A percentile compares a stretch with the other conserved stretches of the same genome.
These are phyloP conservation scores for Venturia effusa DNA, from an alignment of 2,329 filamentous ascomycete genomes.

Conservation along the genomic window DNA sequence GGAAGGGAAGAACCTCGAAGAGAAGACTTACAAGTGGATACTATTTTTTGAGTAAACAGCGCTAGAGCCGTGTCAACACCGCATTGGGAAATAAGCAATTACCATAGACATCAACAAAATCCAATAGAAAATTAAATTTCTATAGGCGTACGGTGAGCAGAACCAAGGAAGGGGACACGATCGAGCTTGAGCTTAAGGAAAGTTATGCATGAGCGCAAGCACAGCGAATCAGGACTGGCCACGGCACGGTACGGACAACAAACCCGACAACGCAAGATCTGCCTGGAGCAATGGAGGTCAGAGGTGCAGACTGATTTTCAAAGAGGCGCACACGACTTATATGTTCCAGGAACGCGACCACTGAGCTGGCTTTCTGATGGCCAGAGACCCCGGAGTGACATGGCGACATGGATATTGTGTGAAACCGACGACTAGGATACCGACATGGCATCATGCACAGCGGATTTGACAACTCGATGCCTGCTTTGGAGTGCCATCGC, in stretches of 20 bases:
- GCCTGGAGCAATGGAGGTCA: background rate
- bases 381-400: background rate
- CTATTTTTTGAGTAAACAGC: background rate
- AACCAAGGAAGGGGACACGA: background rate
- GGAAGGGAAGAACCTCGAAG: background rate
- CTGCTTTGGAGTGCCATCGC: background rate
- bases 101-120: background rate
- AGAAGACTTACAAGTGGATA: conserved; percentile 2
- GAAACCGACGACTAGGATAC: conserved; percentile 1
- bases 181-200: background rate
- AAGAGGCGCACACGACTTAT: background rate
- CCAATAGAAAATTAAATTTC: background rate
- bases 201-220: background rate
- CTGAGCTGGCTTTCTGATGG: background rate
- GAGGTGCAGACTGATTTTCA: background rate
- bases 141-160: background rate
- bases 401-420: background rate
- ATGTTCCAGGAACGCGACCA: background rate
- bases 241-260: background rate
- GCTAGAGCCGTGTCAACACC: background rate
- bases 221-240: background rate
- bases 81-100: background rate
- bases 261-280: background rate
- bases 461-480: background rate
- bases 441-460: background rate